A percentile compares a stretch with the other conserved stretches of the same genome.
Evolutionary conservation across 805 yeast genomes (phyloP).

Genomic region (Suhomyces sp.): DNA sequence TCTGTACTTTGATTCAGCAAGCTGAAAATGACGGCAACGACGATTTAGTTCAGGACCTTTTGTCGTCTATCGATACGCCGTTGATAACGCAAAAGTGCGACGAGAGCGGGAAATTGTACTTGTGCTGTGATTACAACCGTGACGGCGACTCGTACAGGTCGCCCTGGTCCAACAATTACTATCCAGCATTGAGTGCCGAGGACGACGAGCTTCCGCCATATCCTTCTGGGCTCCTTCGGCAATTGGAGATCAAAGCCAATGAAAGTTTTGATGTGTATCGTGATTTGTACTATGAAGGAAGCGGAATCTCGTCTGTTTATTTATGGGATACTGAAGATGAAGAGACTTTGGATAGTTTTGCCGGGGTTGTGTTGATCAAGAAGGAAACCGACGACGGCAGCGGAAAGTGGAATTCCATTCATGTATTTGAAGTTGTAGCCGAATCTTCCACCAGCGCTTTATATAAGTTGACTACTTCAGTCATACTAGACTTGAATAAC

Average conservation of each 20-base stretch:
- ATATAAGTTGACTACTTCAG: conserved; percentile 83
- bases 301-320: conserved; percentile 81
- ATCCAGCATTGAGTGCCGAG: conserved; percentile 36
- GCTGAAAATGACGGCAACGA: conserved; percentile 22
- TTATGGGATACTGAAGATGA: conserved; percentile 81
- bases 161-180: conserved; percentile 83
- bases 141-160: conserved; percentile 91
- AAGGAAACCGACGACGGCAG: conserved; percentile 51
- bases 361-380: conserved; percentile 87
- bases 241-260: conserved; percentile 77
- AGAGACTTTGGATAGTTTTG: conserved; percentile 56
- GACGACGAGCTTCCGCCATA: conserved; percentile 63
- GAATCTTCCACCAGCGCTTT: conserved; percentile 34
- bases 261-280: conserved; percentile 90
- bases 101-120: conserved; percentile 59
- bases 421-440: conserved; percentile 74
- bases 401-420: conserved; percentile 90
- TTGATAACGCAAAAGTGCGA: conserved; percentile 51
- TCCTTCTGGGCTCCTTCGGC: conserved; percentile 66
- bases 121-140: conserved; percentile 91
- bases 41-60: conserved; percentile 79
- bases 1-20: conserved; percentile 34
- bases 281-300: conserved; percentile 90
- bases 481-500: conserved; percentile 65
- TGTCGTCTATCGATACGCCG: conserved; percentile 87